A percentile compares a stretch with the other conserved stretches of the same genome.
These are phyloP conservation scores for Posidonia australis DNA, from an alignment of 106 monocot species.

Conservation along the genomic window DNA sequence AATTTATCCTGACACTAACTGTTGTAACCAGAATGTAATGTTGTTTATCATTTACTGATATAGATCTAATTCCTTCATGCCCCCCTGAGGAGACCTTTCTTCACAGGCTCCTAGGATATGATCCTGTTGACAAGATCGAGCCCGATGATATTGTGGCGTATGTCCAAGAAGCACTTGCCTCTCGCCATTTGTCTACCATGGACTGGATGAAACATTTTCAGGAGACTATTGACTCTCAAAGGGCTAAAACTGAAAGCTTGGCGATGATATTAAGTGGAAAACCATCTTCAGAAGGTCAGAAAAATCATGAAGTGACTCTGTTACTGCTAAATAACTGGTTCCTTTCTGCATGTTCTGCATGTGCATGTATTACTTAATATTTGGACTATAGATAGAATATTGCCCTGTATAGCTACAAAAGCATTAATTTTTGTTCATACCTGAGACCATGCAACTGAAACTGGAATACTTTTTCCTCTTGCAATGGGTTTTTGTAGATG, in stretches of 20 bases:
- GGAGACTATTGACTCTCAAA: constrained; percentile 40
- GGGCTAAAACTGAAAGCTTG: constrained; percentile 52
- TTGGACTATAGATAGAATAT: neutral
- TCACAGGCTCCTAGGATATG: constrained; percentile 39
- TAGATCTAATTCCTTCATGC: constrained; percentile 52
- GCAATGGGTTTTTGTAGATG: constrained; percentile 27
- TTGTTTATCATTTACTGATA: neutral
- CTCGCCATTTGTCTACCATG: constrained; percentile 46
- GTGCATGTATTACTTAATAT: neutral
- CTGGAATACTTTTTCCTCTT: neutral
- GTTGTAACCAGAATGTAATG: neutral
- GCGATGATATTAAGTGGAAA: constrained; percentile 31
- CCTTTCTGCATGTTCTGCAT: neutral
- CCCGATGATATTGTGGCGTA: constrained; percentile 15
- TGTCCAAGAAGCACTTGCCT: constrained; percentile 61
- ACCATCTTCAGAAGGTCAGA: constrained; percentile 61
- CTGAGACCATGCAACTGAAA: no score
- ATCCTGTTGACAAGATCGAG: constrained; percentile 14
- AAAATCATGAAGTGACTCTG: neutral
- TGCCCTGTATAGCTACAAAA: neutral
- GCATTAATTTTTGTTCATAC: neutral
- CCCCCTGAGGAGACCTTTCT: constrained; percentile 73
- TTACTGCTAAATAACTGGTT: neutral
- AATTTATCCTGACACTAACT: neutral
- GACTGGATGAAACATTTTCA: constrained; percentile 61